phyloP scores from a whole-genome alignment of 176 grass and related monocot species.

The Rhynchospora pubera region DNA sequence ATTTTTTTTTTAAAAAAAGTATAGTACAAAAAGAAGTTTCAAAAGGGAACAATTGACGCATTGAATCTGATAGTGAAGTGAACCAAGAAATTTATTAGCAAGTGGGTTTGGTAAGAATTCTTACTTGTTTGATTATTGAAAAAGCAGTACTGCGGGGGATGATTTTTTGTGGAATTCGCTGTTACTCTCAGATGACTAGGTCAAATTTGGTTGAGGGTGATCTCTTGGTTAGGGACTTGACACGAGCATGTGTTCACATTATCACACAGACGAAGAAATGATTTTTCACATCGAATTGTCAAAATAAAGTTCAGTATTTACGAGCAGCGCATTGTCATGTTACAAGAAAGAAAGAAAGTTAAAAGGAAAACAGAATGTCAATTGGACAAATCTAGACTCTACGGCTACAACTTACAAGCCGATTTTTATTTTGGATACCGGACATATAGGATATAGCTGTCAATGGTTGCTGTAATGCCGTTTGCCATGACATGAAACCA shows the following conservation, averaged over 20 bases:
- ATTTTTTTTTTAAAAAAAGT: not conserved
- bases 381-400: too few species aligned
- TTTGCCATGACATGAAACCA: too few species aligned
- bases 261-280: not conserved
- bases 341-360: too few species aligned
- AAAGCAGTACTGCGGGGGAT: not conserved
- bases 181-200: not conserved
- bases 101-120: not conserved
- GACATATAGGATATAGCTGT: too few species aligned
- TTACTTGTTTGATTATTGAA: not conserved
- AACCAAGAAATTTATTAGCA: not conserved
- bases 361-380: too few species aligned
- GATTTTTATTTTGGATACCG: too few species aligned
- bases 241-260: not conserved
- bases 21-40: not conserved
- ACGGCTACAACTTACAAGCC: too few species aligned
- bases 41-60: not conserved
- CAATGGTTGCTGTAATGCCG: too few species aligned
- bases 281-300: not conserved
- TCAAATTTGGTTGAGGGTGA: not conserved
- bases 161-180: not conserved
- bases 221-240: not conserved
- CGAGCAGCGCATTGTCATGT: too few species aligned
- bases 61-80: constrained; percentile 1
- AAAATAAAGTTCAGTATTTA: not conserved